Evolutionary conservation across 331 rosid genomes (phyloP), one percentile per base, ranked within the genome.

Genomic region (Dryas integrifolia): DNA sequence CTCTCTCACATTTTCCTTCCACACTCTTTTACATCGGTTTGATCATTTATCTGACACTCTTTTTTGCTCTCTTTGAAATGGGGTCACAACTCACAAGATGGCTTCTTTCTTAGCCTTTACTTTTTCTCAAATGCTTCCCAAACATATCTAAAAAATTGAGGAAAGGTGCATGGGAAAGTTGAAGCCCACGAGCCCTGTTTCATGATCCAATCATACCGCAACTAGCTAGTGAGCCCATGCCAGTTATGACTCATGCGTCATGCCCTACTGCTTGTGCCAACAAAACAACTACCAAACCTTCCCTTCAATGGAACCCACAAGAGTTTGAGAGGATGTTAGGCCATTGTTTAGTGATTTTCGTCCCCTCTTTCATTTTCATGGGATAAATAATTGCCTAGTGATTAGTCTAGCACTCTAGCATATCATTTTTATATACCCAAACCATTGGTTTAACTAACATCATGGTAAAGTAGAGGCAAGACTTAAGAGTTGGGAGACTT

Each of bases 171-270:
- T 39, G 40, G 57, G 60, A 76, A 84, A 83, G 86, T 46, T 50
- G n/a, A 80, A 80, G 86, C 87, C 88, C 96, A 87, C 94, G 92
- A 89, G 88, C 79, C 72, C 68, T 79, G 96, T 75, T 87, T 85
- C 82, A 79, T 89, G 80, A 84, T 89, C 87, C 85, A 86, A 88
- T 93, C 67, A 90, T 93, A 47, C 62, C 81, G 56, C 76, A 11
- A 43, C 67, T 80, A 77, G 56, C 82, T 82, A 53, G 86, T 84
- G 91, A 85, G 88, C 80, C 92, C 85, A 77, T 70, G 67, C 30
- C 56, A 52, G 59, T 70, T 58, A 56, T 39, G 60, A 46, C 51
- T 58, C 12, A 52, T 57, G 48, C 45, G 67, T 65, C 51, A 38
- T 65, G 26, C 59, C n/a, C 14, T 6, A 68, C 50, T 50, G 76